These are phyloP conservation scores for Ganoderma boninense DNA, from an alignment of 1,284 basidiomycete genomes.

Conservation along the genomic window DNA sequence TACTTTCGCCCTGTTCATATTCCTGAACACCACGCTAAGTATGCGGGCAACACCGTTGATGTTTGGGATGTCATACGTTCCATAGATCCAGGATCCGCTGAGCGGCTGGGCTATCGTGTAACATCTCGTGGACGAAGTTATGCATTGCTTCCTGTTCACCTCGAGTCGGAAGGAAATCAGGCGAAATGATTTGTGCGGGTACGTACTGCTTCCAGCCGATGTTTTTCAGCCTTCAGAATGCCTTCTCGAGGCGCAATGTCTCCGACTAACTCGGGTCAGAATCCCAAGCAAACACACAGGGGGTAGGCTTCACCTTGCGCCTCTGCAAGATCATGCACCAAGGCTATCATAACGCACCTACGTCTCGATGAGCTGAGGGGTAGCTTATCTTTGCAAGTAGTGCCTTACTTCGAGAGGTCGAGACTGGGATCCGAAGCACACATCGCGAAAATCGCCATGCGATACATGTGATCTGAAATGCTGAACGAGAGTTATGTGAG, in stretches of 20 bases:
- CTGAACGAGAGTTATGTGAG: slow-evolving; percentile 48
- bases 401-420: slow-evolving; percentile 77
- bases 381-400: not conserved
- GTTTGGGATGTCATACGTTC: slow-evolving; percentile 58
- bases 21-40: slow-evolving; percentile 59
- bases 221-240: slow-evolving; percentile 85
- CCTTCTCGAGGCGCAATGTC: slow-evolving; percentile 94
- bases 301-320: slow-evolving; percentile 70
- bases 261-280: slow-evolving; percentile 63
- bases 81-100: slow-evolving; percentile 83
- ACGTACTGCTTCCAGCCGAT: slow-evolving; percentile 73
- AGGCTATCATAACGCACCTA: slow-evolving; percentile 89
- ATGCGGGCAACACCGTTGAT: not conserved
- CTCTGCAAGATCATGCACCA: slow-evolving; percentile 97
- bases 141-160: slow-evolving; percentile 83
- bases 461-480: slow-evolving; percentile 97
- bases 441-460: slow-evolving; percentile 94
- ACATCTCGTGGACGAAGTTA: slow-evolving; percentile 89
- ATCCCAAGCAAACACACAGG: too few species aligned
- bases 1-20: slow-evolving; percentile 86
- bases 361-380: not conserved
- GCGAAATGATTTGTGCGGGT: not conserved
- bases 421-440: slow-evolving; percentile 76
- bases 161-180: not conserved
- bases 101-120: slow-evolving; percentile 84